phyloP scores from a whole-genome alignment of 169 alveolate species.

The Fabrea salina region DNA sequence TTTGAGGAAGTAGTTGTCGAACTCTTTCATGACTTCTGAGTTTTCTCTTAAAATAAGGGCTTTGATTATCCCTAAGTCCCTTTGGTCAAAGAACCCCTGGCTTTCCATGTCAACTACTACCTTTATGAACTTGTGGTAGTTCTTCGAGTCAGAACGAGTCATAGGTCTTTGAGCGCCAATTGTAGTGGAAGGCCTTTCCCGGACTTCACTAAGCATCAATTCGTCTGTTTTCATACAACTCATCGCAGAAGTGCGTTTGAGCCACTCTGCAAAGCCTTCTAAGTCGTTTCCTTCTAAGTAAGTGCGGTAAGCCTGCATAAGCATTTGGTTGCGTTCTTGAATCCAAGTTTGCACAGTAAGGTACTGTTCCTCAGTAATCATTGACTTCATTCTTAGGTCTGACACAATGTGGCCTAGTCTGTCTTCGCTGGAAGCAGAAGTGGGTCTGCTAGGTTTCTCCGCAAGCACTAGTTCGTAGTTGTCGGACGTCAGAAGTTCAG shows the following conservation, averaged over 20 bases:
- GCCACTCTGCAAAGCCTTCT: conserved; percentile 26
- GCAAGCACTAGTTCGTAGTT: conserved; percentile 33
- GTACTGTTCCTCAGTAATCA: conserved; percentile 2
- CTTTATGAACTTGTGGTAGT: neutral
- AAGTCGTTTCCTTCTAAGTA: neutral
- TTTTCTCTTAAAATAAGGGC: conserved; percentile 9
- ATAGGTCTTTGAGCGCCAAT: neutral
- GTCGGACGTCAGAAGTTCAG: conserved; percentile 21
- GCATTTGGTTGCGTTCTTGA: neutral
- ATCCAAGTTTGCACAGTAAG: conserved; percentile 4
- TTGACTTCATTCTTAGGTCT: neutral
- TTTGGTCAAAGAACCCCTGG: conserved; percentile 7
- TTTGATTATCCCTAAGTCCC: neutral
- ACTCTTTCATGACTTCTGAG: conserved; percentile 6
- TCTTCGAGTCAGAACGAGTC: neutral
- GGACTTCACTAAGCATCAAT: neutral
- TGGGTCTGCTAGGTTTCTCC: neutral
- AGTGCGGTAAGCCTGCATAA: neutral
- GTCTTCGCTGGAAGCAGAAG: too few species aligned
- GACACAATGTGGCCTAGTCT: neutral
- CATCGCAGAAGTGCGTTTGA: neutral
- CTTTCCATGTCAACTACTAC: neutral
- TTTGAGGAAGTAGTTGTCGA: neutral
- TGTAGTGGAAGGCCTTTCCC: neutral
- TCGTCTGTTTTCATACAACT: neutral